These are phyloP conservation scores for Cladobotryum protrusum DNA, from an alignment of 2,329 filamentous ascomycete species.

Conservation along the genomic window DNA sequence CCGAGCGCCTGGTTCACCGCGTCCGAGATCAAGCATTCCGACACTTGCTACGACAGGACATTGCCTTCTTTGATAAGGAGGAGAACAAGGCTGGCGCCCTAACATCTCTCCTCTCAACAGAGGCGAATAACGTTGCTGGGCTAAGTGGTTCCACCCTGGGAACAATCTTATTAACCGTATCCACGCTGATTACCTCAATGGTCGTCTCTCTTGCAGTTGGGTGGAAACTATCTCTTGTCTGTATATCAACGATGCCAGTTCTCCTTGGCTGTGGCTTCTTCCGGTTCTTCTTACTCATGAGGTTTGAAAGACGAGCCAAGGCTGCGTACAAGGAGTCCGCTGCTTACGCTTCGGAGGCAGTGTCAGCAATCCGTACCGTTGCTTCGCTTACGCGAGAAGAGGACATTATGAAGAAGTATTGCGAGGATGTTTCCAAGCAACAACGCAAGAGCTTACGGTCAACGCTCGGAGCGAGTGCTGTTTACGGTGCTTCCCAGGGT, in stretches of 20 bases:
- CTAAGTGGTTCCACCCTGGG: conserved; percentile 83
- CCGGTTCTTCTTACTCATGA: conserved; percentile 76
- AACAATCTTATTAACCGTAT: conserved; percentile 72
- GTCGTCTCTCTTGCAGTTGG: conserved; percentile 66
- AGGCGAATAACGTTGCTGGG: conserved; percentile 83
- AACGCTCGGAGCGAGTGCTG: conserved; percentile 65
- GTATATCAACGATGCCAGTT: conserved; percentile 70
- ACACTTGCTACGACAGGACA: conserved; percentile 84
- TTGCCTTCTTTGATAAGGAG: conserved; percentile 83
- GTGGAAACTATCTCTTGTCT: conserved; percentile 84
- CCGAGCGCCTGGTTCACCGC: conserved; percentile 77
- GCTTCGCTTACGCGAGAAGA: conserved; percentile 82
- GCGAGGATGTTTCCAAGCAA: conserved; percentile 58
- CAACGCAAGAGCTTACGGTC: conserved; percentile 63
- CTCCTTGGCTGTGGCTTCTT: conserved; percentile 78
- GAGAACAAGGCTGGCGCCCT: conserved; percentile 85
- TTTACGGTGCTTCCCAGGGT: conserved; percentile 82
- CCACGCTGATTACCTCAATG: conserved; percentile 72
- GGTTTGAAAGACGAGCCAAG: conserved; percentile 75
- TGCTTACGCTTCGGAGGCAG: conserved; percentile 86
- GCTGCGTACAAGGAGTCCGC: conserved; percentile 74
- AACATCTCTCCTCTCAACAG: conserved; percentile 81
- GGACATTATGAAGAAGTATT: conserved; percentile 72
- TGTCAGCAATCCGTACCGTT: conserved; percentile 88
- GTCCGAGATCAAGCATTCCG: conserved; percentile 80